phyloP scores from a whole-genome alignment of 768 basidiomycete species.

The Trametopsis cervina region DNA sequence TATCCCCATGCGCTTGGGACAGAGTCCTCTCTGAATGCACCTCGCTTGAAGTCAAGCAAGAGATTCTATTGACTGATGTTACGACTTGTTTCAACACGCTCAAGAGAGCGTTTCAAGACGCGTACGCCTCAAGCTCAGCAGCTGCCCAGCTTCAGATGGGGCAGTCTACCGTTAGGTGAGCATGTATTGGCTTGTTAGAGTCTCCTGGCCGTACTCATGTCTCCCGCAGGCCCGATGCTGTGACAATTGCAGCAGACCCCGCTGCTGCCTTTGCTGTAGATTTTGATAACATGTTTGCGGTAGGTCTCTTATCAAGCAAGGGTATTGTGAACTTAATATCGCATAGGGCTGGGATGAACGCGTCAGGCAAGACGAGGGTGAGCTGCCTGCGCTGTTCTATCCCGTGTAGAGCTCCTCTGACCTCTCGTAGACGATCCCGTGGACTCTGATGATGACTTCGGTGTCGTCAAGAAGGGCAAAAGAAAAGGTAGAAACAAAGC shows the following conservation, averaged over 20 bases:
- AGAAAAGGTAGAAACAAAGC: slow-evolving; percentile 22
- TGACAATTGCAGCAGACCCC: slow-evolving; percentile 41
- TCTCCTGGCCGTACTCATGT: no score
- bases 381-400: no score
- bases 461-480: slow-evolving; percentile 21
- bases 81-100: slow-evolving; percentile 69
- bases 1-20: background rate
- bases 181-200: no score
- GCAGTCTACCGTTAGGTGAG: slow-evolving; percentile 58
- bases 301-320: slow-evolving; percentile 19
- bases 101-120: slow-evolving; percentile 71
- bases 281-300: slow-evolving; percentile 59
- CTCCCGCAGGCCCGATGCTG: slow-evolving; percentile 26
- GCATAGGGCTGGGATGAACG: slow-evolving; percentile 17
- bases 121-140: slow-evolving; percentile 37
- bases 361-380: background rate
- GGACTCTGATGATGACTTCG: slow-evolving; percentile 36
- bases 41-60: slow-evolving; percentile 63
- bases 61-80: slow-evolving; percentile 76
- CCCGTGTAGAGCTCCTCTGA: no score
- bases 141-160: slow-evolving; percentile 63
- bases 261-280: slow-evolving; percentile 43
- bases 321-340: background rate
- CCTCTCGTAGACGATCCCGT: slow-evolving; percentile 25
- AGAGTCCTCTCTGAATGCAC: background rate